These are phyloP conservation scores for Tephrocybe sp. DNA, from an alignment of 768 basidiomycete genomes.

Conservation along the genomic window DNA sequence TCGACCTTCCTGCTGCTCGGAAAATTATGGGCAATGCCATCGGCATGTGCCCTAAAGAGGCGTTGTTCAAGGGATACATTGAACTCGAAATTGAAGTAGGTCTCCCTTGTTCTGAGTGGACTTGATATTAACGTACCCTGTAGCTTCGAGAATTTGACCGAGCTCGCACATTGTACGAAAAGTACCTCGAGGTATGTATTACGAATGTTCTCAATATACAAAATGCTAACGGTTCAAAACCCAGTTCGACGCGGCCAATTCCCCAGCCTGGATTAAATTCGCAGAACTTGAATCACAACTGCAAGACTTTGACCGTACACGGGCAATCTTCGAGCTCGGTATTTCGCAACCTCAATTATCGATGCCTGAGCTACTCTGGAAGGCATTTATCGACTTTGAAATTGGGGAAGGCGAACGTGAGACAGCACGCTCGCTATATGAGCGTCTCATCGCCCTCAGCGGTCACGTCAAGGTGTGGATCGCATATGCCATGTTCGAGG, in stretches of 20 bases:
- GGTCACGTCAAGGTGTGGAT: slow-evolving; percentile 98
- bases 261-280: slow-evolving; percentile 94
- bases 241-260: slow-evolving; percentile 86
- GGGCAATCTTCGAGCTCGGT: slow-evolving; percentile 93
- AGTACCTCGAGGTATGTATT: slow-evolving; percentile 79
- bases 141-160: slow-evolving; percentile 94
- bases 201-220: slow-evolving; percentile 2
- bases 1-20: slow-evolving; percentile 80
- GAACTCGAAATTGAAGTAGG: slow-evolving; percentile 87
- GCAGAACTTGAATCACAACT: slow-evolving; percentile 88
- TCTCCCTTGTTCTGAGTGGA: not conserved
- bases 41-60: slow-evolving; percentile 95
- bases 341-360: slow-evolving; percentile 80
- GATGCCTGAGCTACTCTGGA: slow-evolving; percentile 94
- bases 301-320: slow-evolving; percentile 83
- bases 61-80: slow-evolving; percentile 94
- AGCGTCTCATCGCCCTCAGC: slow-evolving; percentile 79
- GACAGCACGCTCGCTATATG: slow-evolving; percentile 80
- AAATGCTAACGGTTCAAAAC: not conserved
- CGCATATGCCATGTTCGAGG: slow-evolving; percentile 91
- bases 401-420: slow-evolving; percentile 91
- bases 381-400: slow-evolving; percentile 97
- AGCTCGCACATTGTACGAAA: slow-evolving; percentile 88
- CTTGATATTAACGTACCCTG: not conserved
- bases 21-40: slow-evolving; percentile 89